phyloP scores from a whole-genome alignment of 108 stramenopile genomes.

The Cyclotella atomus region DNA sequence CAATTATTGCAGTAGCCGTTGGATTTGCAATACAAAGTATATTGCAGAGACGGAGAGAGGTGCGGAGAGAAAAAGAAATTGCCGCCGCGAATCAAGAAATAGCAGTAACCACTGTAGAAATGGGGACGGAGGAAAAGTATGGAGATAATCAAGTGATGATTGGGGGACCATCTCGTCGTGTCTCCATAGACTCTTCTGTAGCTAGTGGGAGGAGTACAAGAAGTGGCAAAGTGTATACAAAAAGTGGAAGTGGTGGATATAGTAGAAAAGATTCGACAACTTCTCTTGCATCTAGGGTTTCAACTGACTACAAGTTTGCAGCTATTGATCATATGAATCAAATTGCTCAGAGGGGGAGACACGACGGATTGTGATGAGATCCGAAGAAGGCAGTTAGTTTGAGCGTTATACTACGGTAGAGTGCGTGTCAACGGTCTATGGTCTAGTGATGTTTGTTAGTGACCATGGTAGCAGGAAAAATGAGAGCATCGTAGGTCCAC shows the following conservation, averaged over 20 bases:
- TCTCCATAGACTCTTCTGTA: background rate
- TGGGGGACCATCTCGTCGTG: background rate
- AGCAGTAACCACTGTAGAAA: background rate
- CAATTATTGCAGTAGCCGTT: background rate
- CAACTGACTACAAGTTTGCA: background rate
- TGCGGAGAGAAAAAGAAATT: background rate
- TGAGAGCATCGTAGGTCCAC: no score
- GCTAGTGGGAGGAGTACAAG: background rate
- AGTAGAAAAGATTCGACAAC: background rate
- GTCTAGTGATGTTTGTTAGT: no score
- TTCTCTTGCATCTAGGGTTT: background rate
- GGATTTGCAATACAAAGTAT: background rate
- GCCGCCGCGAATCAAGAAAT: background rate
- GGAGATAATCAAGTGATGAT: no score
- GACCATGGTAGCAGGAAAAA: no score
- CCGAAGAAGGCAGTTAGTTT: no score
- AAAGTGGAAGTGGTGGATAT: background rate
- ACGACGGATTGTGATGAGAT: background rate
- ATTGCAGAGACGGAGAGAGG: background rate
- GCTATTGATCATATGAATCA: slow-evolving; percentile 1
- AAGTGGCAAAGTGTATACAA: background rate
- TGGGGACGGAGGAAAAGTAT: background rate
- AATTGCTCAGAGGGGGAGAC: background rate
- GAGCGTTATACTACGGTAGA: no score
- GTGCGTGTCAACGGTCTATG: no score